Evolutionary conservation across 257 asterid genomes (phyloP), one percentile per base, ranked within the genome.

Genomic region (Solanum ahanhuiri): DNA sequence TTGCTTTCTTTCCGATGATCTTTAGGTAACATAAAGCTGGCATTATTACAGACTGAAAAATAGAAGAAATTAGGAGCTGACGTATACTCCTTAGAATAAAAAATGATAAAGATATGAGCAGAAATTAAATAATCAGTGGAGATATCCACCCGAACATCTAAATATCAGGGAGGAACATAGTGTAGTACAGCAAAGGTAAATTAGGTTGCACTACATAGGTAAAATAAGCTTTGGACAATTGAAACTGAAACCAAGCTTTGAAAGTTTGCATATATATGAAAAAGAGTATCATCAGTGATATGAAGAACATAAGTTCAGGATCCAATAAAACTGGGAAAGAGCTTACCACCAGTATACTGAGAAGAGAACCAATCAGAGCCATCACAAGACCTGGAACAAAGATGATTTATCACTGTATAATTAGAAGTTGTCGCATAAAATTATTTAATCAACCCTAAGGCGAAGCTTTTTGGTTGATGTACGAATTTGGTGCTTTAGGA

Each of bases 341-440:
- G 87, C 93, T 91, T 90, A 96, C 98, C 98, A 95, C 91, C 39
- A 96, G 93, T 84, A 94, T 85, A 81, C 98, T 94, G 82, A 94
- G 91, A 86, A 96, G 93, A 22, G 98, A 96, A 69, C 98, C 99
- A 86, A 93, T 90, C 85, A 96, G 88, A 88, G 99, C 93, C 98
- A 95, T 96, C 92, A 95, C 92, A 31, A 92, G 92, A 89, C 98
- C 98, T 96, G 93, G 88, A 90, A 87, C 81, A 35, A 76, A 83
- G 41, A 69, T 30, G 79, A 84, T 79, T 51, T 30, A 73, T 11
- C 70, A 22, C 25, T 58, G 71, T 63, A 67, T 54, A 15, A 45
- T 57, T 31, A 33, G 67, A 43, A 57, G 39, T 87, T 35, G 64
- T 31, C 43, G 34, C 82, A 63, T 25, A 63, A 81, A 70, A 43